Conservation (phyloP, 2,329 filamentous ascomycete species). For the Aulographum hederae region DNA sequence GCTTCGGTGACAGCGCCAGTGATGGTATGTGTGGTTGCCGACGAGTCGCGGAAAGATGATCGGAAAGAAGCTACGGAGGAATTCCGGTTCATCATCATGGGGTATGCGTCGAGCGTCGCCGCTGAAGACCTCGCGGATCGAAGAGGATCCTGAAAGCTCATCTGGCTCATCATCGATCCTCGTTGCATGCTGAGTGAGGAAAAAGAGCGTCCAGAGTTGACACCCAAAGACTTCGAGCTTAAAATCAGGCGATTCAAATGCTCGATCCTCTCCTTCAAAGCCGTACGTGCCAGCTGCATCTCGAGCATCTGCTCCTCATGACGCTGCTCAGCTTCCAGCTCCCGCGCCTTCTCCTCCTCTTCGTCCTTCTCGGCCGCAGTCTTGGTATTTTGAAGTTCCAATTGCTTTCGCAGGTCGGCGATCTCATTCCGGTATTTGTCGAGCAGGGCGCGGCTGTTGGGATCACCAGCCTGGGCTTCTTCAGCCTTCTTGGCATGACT, state of each 20-base stretch:
- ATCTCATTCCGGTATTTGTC: constrained; percentile 94
- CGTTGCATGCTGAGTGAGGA: constrained; percentile 21
- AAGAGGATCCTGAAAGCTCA: constrained; percentile 31
- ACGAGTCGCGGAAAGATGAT: constrained; percentile 22
- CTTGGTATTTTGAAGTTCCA: constrained; percentile 38
- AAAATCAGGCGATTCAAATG: constrained; percentile 90
- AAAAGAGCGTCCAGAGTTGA: constrained; percentile 47
- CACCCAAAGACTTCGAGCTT: constrained; percentile 87
- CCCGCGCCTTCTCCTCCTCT: constrained; percentile 47
- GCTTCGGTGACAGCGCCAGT: constrained; percentile 21
- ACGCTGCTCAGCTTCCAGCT: constrained; percentile 65
- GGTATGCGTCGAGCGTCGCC: constrained; percentile 19
- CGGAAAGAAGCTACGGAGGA: constrained; percentile 11
- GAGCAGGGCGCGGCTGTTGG: constrained; percentile 67
- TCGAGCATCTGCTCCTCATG: constrained; percentile 97
- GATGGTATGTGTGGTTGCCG: background rate
- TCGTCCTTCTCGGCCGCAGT: constrained; percentile 33
- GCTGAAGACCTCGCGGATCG: constrained; percentile 17
- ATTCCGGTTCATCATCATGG: constrained; percentile 1
- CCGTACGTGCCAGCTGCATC: constrained; percentile 92
- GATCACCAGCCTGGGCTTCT: constrained; percentile 69
- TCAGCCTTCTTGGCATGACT: constrained; percentile 92
- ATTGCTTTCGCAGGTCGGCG: constrained; percentile 56
- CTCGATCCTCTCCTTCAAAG: constrained; percentile 91
- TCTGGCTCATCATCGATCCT: constrained; percentile 21